Base-by-base conservation (phyloP, 1,139 yeast species). In the Tardiomyces depauwii region DNA sequence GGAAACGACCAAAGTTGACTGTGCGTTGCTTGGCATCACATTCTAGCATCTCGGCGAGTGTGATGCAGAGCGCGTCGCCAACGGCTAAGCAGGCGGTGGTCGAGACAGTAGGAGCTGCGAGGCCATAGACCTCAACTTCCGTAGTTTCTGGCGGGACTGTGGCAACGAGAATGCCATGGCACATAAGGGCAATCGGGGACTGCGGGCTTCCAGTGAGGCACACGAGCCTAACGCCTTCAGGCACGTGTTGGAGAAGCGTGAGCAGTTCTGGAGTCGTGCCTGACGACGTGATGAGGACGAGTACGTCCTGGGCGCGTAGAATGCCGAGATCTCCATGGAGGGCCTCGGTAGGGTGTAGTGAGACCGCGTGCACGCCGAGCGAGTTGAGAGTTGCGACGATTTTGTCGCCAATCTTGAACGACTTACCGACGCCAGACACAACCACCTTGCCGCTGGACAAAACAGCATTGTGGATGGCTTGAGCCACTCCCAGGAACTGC, bases 241-340 rank as follows among this genome's bases (percentile, higher is more conserved):
- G 73, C 4, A 83, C 61, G 56, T 84, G 86, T 1, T 80, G 78
- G 42, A 82, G 62, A 51, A 82, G 62, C 48, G 70, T 69, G 23
- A 79, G 52, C 40, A 88, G 70, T 59, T 87, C 96, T 0, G 89
- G 84, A 1, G 95, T 82, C 55, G 80, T 82, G 1, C 96, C 96
- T 41, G 91, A 80, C 1, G 91, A 84, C 0, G 91, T 79, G 39
- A 87, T 76, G 60, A 86, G 68, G 6, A 87, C 62, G 46, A 87
- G 55, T 23, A 80, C 73, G 62, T 86, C 95, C 33, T 71, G 65
- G 32, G 78, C 77, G 46, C 76, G 67, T 25, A 87, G 65, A 33
- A 80, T 64, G 0, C 96, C 96, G 55, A 87, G 70, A 61, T 87
- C 96, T 4, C 96, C 96, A 60, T 87, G 96, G 28, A 88, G 68